Evolutionary conservation across 495 filamentous ascomycete genomes (phyloP).

Genomic region (Aspergillus biplanus): DNA sequence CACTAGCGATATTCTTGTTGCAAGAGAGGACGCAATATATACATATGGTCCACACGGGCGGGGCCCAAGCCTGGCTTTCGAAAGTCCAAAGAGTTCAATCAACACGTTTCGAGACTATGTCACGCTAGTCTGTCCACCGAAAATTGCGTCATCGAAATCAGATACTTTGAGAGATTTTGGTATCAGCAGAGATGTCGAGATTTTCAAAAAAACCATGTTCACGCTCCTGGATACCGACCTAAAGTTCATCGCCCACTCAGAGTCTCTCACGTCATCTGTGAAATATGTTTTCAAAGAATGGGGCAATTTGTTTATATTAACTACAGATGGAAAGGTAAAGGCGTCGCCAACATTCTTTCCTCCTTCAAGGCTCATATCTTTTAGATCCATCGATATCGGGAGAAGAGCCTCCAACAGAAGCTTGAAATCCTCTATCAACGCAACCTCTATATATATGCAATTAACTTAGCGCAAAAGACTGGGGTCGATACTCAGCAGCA

Average conservation of each 20-base stretch:
- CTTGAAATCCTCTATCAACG: constrained; percentile 93
- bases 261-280: constrained; percentile 77
- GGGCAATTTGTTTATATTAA: constrained; percentile 88
- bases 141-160: constrained; percentile 54
- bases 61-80: constrained; percentile 85
- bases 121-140: constrained; percentile 83
- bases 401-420: constrained; percentile 87
- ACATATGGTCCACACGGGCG: constrained; percentile 86
- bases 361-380: constrained; percentile 20
- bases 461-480: constrained; percentile 89
- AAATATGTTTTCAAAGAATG: constrained; percentile 82
- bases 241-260: constrained; percentile 88
- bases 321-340: constrained; percentile 83
- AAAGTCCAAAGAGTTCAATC: constrained; percentile 84
- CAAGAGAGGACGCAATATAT: constrained; percentile 92
- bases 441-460: constrained; percentile 88
- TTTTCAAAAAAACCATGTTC: constrained; percentile 82
- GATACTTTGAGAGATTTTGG: constrained; percentile 66
- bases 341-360: not conserved
- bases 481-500: constrained; percentile 77
- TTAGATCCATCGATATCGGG: constrained; percentile 86
- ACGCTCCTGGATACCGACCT: constrained; percentile 88
- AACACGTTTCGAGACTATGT: constrained; percentile 84
- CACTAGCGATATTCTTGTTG: constrained; percentile 85
- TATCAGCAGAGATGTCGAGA: constrained; percentile 66